Evolutionary conservation across 345 rosid genomes (phyloP), one percentile per base, ranked within the genome.

Genomic region (Combretum micranthum): DNA sequence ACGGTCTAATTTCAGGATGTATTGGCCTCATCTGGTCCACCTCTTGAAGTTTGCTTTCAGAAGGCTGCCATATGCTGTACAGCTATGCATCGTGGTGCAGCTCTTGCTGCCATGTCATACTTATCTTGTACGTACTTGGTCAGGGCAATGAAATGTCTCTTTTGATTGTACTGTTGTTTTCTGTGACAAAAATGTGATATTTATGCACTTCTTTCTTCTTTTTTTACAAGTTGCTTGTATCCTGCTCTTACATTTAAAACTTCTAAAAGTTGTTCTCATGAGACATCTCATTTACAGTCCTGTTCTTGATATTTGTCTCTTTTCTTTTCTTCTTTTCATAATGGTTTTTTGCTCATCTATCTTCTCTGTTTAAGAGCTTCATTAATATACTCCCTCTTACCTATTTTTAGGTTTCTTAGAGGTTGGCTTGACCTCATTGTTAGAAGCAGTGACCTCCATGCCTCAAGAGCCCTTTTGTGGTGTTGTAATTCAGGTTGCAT

Each of bases 1-100:
- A 22, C 21, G 13, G 22, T 54, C 18, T 17, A 56, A 63, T 64
- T 59, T 61, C 80, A 88, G 98, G 90, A 86, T 69, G 73, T 83
- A 62, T 80, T 92, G 73, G 87, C 85, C 62, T 76, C 80, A 53
- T 86, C 80, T 50, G 96, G 87, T 63, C 70, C 84, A 18, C 80
- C 85, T 65, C 87, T 92, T 60, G 96, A 92, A 73, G 75, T 77
- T 69, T 88, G 96, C 62, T 86, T 92, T 74, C 96, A 92, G 68
- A 92, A 86, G 83, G 96, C 96, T 32, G 98, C 98, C 57, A 86
- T 92, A 73, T 84, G 93, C 75, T 86, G 95, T 76, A 88, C 96
- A 17, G 98, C 96, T n/a, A 92, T 92, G 96, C 98, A 92, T 70
- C 85, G 98, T 55, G 96, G 90, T 60, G 96, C 98, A 49, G 95